phyloP scores from a whole-genome alignment of 2,329 filamentous ascomycete species.

The Coniochaeta sp. region DNA sequence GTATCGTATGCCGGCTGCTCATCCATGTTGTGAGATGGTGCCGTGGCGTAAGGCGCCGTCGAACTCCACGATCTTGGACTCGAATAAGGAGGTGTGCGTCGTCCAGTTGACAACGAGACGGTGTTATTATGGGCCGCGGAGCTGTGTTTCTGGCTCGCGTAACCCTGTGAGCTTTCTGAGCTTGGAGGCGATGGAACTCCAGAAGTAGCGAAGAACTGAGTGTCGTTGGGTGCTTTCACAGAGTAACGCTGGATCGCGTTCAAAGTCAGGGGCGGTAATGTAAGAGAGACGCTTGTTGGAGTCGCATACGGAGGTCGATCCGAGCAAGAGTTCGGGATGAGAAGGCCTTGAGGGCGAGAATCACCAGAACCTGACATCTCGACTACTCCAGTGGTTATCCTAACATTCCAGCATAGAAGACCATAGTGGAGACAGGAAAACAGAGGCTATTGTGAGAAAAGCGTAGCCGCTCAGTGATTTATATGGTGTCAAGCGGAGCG shows the following conservation, averaged over 20 bases:
- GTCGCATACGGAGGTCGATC: not conserved
- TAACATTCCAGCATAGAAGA: not conserved
- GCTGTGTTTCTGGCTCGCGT: not conserved
- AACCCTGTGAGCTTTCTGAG: not conserved
- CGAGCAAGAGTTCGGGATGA: not conserved
- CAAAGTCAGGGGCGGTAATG: not conserved
- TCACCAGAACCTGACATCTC: not conserved
- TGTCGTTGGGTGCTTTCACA: too few species aligned
- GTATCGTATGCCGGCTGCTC: not conserved
- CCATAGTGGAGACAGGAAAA: not conserved
- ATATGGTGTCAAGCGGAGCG: not conserved
- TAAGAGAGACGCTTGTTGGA: not conserved
- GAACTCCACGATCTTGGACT: not conserved
- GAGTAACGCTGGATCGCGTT: not conserved
- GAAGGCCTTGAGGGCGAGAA: not conserved
- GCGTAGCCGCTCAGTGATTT: not conserved
- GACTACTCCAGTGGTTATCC: not conserved
- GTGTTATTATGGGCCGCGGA: not conserved
- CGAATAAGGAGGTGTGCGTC: not conserved
- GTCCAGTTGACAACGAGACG: not conserved
- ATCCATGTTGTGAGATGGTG: not conserved
- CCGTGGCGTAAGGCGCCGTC: not conserved
- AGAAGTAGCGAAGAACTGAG: not conserved
- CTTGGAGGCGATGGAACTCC: not conserved
- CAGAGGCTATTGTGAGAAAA: not conserved